A percentile compares a stretch with the other conserved stretches of the same genome.
Conservation (phyloP, 495 filamentous ascomycete genomes). For the Aspergillus carlsbadensis region DNA sequence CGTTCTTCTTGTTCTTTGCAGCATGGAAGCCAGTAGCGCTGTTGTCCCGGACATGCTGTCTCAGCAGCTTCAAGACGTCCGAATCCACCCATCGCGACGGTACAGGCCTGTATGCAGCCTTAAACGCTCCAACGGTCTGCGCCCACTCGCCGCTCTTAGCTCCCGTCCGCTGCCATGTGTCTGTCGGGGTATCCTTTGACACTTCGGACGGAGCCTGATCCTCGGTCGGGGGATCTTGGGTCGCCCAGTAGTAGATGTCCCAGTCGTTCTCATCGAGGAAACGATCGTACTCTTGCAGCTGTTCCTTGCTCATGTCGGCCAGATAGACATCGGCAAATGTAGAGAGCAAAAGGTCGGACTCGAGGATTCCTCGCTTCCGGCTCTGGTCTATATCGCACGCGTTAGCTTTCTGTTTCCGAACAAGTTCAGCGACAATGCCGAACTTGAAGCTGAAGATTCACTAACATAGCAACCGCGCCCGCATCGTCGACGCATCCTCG, state of each 20-base stretch:
- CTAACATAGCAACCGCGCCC: constrained; percentile 87
- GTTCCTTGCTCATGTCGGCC: constrained; percentile 63
- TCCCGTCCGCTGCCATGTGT: constrained; percentile 53
- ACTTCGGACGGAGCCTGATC: constrained; percentile 32
- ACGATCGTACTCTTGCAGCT: constrained; percentile 81
- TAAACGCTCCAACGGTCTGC: constrained; percentile 92
- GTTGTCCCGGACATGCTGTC: constrained; percentile 72
- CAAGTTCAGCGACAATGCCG: neutral
- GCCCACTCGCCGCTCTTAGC: constrained; percentile 82
- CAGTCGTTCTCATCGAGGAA: constrained; percentile 99
- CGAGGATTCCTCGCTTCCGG: constrained; percentile 93
- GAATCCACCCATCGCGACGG: constrained; percentile 80
- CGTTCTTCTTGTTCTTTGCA: constrained; percentile 45
- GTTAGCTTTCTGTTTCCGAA: neutral
- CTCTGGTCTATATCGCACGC: constrained; percentile 69
- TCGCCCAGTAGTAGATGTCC: constrained; percentile 99
- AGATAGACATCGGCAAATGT: constrained; percentile 89
- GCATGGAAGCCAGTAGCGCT: constrained; percentile 54
- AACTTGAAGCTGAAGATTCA: constrained; percentile 28
- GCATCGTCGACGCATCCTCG: constrained; percentile 79
- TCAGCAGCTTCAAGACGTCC: constrained; percentile 71
- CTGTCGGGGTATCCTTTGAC: constrained; percentile 45
- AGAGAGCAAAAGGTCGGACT: constrained; percentile 91
- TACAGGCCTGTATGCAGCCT: constrained; percentile 89
- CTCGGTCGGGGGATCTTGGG: constrained; percentile 71